phyloP scores from a whole-genome alignment of 1,284 basidiomycete genomes.

The Cerrena zonata region DNA sequence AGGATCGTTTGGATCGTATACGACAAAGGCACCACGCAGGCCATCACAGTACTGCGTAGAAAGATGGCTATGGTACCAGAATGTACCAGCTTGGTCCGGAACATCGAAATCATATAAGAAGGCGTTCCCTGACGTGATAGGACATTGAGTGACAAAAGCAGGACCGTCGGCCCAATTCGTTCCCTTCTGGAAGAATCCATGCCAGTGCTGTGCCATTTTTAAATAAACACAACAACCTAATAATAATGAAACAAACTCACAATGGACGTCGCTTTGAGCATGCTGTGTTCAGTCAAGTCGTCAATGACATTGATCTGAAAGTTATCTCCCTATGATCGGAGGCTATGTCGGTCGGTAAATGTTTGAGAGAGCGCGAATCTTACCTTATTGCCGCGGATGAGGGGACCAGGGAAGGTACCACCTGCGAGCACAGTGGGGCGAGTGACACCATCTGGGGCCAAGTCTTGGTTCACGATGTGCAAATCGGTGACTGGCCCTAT shows the following conservation, averaged over 20 bases:
- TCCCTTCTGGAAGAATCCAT: conserved; percentile 26
- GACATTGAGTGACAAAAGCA: conserved; percentile 41
- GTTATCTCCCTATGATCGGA: conserved; percentile 18
- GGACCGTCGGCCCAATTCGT: conserved; percentile 28
- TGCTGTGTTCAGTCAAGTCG: conserved; percentile 15
- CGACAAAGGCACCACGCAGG: conserved; percentile 32
- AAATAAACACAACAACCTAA: neutral
- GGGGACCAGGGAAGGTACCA: conserved; percentile 25
- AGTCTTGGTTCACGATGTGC: conserved; percentile 18
- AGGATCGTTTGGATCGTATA: conserved; percentile 40
- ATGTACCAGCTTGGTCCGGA: conserved; percentile 27
- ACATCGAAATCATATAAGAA: conserved; percentile 39
- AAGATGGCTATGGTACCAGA: conserved; percentile 21
- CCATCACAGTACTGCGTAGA: conserved; percentile 32
- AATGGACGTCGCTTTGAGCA: conserved; percentile 23
- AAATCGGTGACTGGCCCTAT: conserved; percentile 21
- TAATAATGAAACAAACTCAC: conserved; percentile 13
- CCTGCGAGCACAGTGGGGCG: conserved; percentile 23
- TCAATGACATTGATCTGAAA: conserved; percentile 23
- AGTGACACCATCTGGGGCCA: conserved; percentile 24
- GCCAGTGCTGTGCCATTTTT: conserved; percentile 27
- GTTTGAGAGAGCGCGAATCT: neutral
- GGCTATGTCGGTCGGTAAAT: neutral
- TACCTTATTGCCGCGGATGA: conserved; percentile 25
- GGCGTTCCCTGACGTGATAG: conserved; percentile 37